Evolutionary conservation across 2,329 filamentous ascomycete species (phyloP), one percentile per base, ranked within the genome.

Genomic region (Aspergillus fischeri): DNA sequence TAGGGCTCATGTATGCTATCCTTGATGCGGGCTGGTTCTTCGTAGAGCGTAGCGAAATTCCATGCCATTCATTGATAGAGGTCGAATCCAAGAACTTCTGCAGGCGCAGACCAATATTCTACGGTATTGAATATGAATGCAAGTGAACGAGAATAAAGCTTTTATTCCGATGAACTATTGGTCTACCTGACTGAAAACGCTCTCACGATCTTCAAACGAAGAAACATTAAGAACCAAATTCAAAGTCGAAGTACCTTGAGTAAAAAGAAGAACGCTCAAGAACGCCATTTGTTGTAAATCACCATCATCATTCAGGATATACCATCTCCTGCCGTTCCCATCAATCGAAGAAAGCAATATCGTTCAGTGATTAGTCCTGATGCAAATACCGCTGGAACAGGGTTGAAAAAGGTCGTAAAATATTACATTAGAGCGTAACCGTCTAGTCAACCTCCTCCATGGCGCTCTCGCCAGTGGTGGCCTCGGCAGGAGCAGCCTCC

Each of bases 361-460:
- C 35, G 45, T 51, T 50, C 54, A 54, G 51, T 53, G 47, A 55
- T 48, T 11, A 54, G 51, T 35, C 50, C 52, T 56, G 50, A 55
- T 56, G 57, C 53, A 52, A 52, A 59, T 52, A 61, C 53, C 55
- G 54, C 52, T 51, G 56, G 49, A 61, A 60, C 60, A 54, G 53
- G 38, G 45, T 45, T 27, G 32, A 38, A 38, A n/a, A 54, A 42
- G 44, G 52, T 61, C 56, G 57, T 57, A 25, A 61, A 58, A 51
- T 50, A 52, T 53, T 58, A 59, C 48, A 57, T 61, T 60, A 14
- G 44, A 24, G 25, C 56, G 38, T 53, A 57, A 60, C 60, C 53
- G 62, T 80, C 71, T 96, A 99, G 86, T 99, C 94, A 76, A 99
- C 94, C 87, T 99, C 94, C 87, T 99, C 94, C 94, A 99, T 99